Evolutionary conservation across 2,329 filamentous ascomycete genomes (phyloP).

Genomic region (Phialocephala subalpina): DNA sequence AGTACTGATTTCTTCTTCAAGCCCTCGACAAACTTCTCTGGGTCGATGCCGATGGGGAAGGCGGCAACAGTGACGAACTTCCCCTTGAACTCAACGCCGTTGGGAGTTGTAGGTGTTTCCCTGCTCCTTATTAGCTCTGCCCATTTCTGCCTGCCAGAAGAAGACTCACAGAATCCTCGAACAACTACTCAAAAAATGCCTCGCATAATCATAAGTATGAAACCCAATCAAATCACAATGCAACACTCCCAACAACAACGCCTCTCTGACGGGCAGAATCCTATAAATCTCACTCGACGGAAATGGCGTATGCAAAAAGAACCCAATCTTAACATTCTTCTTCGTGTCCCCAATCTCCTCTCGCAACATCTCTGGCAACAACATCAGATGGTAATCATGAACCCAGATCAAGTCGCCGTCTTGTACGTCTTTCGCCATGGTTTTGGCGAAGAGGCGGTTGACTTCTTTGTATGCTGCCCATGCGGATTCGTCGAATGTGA

Average conservation of each 20-base stretch:
- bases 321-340: slow-evolving; percentile 96
- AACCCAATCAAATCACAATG: slow-evolving; percentile 97
- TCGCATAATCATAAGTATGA: slow-evolving; percentile 98
- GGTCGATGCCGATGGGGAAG: slow-evolving; percentile 97
- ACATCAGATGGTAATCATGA: slow-evolving; percentile 98
- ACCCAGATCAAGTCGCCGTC: slow-evolving; percentile 98
- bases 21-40: slow-evolving; percentile 93
- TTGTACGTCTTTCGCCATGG: slow-evolving; percentile 84
- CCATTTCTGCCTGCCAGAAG: background rate
- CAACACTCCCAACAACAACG: slow-evolving; percentile 85
- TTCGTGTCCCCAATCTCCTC: slow-evolving; percentile 82
- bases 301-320: slow-evolving; percentile 98
- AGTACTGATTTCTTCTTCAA: slow-evolving; percentile 86
- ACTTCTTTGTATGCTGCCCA: slow-evolving; percentile 95
- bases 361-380: slow-evolving; percentile 93
- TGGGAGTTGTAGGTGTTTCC: slow-evolving; percentile 82
- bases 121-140: slow-evolving; percentile 42
- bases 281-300: slow-evolving; percentile 97
- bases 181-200: slow-evolving; percentile 96
- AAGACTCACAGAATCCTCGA: slow-evolving; percentile 81
- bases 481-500: slow-evolving; percentile 94
- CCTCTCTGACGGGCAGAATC: slow-evolving; percentile 90
- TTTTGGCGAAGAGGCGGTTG: slow-evolving; percentile 90
- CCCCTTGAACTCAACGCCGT: slow-evolving; percentile 89
- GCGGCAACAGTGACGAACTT: slow-evolving; percentile 91